Evolutionary conservation across 169 alveolate species (phyloP).

Genomic region (Fabrea salina): DNA sequence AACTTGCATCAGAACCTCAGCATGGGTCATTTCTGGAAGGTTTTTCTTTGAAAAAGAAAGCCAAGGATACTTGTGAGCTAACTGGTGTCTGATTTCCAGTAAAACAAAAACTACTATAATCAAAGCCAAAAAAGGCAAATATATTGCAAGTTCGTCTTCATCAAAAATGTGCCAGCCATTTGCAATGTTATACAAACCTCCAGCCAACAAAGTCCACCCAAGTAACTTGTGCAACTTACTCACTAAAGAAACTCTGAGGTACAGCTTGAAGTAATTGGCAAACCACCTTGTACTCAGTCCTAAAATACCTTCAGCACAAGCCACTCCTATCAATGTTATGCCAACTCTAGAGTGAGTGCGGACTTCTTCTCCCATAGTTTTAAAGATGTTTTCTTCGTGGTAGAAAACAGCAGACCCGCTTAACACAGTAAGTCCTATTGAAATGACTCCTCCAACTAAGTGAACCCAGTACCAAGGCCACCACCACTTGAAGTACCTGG

Average conservation of each 20-base stretch:
- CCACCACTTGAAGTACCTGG: background rate
- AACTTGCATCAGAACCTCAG: background rate
- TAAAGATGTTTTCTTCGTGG: background rate
- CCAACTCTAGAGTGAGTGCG: conserved; percentile 18
- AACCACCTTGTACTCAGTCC: background rate
- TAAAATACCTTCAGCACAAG: background rate
- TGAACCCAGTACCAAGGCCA: background rate
- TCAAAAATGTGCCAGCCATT: conserved; percentile 3
- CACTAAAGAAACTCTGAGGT: background rate
- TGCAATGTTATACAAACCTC: background rate
- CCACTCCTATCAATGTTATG: background rate
- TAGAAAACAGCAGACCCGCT: background rate
- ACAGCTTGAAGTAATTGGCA: too few relatives aligned
- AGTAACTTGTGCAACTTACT: background rate
- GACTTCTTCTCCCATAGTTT: background rate
- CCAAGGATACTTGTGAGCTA: background rate
- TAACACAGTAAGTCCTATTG: background rate
- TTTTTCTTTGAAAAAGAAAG: background rate
- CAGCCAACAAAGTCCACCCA: conserved; percentile 2
- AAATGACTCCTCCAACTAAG: background rate
- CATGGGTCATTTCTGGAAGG: conserved; percentile 5
- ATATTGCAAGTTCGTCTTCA: background rate
- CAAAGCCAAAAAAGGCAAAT: background rate
- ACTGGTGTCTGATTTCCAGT: background rate
- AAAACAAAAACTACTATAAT: background rate